Conservation (phyloP, 2,329 filamentous ascomycete species). For the Pleomassaria siparia region DNA sequence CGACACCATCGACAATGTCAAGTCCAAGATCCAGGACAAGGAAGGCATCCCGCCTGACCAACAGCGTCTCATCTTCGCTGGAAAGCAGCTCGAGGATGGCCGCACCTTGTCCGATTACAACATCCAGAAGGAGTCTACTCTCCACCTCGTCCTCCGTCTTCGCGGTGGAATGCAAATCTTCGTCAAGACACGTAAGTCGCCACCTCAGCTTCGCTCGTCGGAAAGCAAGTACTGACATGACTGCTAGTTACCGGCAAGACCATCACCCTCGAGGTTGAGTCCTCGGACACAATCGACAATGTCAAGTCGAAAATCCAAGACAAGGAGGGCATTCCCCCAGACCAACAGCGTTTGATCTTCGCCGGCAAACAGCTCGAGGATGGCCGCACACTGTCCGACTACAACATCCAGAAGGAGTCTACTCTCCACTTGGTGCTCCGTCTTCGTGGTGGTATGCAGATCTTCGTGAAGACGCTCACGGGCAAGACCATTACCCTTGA, state of each 20-base stretch:
- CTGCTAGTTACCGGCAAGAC: conserved; percentile 70
- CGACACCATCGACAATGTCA: conserved; percentile 95
- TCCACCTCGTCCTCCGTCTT: conserved; percentile 73
- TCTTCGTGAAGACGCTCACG: conserved; percentile 65
- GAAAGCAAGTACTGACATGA: no score
- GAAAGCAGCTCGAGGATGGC: conserved; percentile 53
- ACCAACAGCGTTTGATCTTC: conserved; percentile 96
- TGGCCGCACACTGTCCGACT: conserved; percentile 85
- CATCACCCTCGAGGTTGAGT: conserved; percentile 68
- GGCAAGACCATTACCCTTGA: conserved; percentile 57
- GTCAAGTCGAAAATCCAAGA: conserved; percentile 92
- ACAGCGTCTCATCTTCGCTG: no score
- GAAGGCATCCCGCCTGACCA: no score
- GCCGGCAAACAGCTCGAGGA: conserved; percentile 97
- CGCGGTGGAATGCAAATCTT: conserved; percentile 56
- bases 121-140: conserved; percentile 61
- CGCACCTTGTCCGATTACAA: conserved; percentile 54
- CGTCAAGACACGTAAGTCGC: not conserved
- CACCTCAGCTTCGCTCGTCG: no score
- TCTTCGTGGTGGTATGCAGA: conserved; percentile 65
- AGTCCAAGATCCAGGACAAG: conserved; percentile 86
- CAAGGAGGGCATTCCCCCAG: conserved; percentile 94
- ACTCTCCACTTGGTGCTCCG: conserved; percentile 76
- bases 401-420: conserved; percentile 88
- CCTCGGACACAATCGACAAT: conserved; percentile 89